phyloP scores from a whole-genome alignment of 2,329 filamentous ascomycete species.

The Chalaropsis ovoidea region DNA sequence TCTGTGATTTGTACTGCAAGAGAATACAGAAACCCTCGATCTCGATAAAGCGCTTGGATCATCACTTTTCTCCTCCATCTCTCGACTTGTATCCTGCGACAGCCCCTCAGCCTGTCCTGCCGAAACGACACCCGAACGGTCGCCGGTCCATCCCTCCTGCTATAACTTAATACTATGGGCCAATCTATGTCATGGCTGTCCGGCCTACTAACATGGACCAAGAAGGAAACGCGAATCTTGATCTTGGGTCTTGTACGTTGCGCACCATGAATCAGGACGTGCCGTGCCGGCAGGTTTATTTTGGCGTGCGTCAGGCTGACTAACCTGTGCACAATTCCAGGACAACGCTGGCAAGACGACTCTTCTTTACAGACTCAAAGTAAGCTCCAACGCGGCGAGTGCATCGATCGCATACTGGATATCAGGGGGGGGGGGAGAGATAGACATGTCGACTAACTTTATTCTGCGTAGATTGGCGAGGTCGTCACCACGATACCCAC shows the following conservation, averaged over 20 bases:
- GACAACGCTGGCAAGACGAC: conserved; percentile 99
- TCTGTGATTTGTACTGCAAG: background rate
- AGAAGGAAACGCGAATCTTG: conserved; percentile 96
- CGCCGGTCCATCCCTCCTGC: conserved; percentile 4
- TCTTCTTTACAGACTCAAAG: conserved; percentile 89
- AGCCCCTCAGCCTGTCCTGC: background rate
- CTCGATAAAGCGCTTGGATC: background rate
- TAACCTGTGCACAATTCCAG: conserved; percentile 38
- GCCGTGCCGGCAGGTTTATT: background rate
- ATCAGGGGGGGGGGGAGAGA: background rate
- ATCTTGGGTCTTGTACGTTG: conserved; percentile 76
- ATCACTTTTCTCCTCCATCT: background rate
- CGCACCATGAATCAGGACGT: conserved; percentile 2
- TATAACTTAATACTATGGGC: conserved; percentile 41
- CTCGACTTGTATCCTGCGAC: background rate
- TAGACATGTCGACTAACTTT: conserved; percentile 15
- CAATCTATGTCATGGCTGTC: conserved; percentile 60
- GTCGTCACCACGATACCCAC: conserved; percentile 98
- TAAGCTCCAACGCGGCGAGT: conserved; percentile 32
- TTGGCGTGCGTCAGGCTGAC: background rate
- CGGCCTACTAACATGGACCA: conserved; percentile 61
- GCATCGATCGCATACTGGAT: conserved; percentile 16
- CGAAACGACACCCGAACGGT: conserved; percentile 1
- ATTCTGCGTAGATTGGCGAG: conserved; percentile 66
- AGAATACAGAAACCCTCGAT: background rate